Evolutionary conservation across 2,329 filamentous ascomycete species (phyloP).

Genomic region (Aspergillus viridinutans): DNA sequence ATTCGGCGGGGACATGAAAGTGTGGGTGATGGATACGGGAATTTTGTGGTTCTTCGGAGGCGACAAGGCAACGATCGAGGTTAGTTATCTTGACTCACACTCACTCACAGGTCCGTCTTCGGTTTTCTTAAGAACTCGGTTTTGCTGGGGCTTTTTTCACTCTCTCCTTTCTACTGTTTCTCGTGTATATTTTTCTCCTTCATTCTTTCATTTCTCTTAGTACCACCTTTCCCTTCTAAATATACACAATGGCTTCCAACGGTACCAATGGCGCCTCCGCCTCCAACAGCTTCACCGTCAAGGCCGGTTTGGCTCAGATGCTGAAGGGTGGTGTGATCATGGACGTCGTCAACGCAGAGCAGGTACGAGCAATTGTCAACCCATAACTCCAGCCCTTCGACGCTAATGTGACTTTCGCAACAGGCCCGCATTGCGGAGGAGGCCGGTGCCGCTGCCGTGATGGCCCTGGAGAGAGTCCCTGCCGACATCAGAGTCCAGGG

Average conservation of each 20-base stretch:
- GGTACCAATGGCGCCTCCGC: slow-evolving; percentile 29
- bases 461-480: slow-evolving; percentile 96
- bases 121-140: background rate
- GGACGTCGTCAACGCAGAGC: slow-evolving; percentile 92
- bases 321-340: slow-evolving; percentile 99
- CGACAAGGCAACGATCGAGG: background rate
- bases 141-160: background rate
- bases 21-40: background rate
- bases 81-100: slow-evolving; percentile 4
- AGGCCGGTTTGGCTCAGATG: slow-evolving; percentile 95
- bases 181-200: slow-evolving; percentile 1
- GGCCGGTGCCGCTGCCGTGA: slow-evolving; percentile 91
- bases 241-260: slow-evolving; percentile 33
- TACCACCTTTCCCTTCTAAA: background rate
- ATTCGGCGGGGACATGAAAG: slow-evolving; percentile 14
- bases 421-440: slow-evolving; percentile 95
- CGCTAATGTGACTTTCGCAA: background rate
- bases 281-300: slow-evolving; percentile 72
- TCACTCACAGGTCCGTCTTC: background rate
- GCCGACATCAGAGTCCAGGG: slow-evolving; percentile 91
- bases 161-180: background rate
- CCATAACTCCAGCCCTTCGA: background rate
- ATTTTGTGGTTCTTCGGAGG: slow-evolving; percentile 1
- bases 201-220: background rate
- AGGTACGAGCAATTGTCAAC: slow-evolving; percentile 44